A percentile compares a stretch with the other conserved stretches of the same genome.
phyloP scores from a whole-genome alignment of 495 filamentous ascomycete species.

The Neurospora sp. region DNA sequence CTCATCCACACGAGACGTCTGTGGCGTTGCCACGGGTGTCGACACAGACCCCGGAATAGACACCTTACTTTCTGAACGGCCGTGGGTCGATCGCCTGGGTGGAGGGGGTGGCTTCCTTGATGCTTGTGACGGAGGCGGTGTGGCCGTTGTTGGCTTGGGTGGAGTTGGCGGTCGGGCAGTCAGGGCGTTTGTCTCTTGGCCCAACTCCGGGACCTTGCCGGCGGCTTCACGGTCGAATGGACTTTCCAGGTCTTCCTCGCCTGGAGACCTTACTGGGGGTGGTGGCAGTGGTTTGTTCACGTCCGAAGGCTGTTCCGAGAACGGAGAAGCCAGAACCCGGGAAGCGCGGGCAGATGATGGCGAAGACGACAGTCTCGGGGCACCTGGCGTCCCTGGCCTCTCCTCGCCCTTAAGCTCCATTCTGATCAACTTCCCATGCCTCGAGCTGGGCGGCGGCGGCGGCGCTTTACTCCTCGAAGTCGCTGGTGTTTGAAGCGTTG shows the following conservation, averaged over 20 bases:
- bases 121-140: slow-evolving; percentile 4
- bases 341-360: background rate
- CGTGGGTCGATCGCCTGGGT: slow-evolving; percentile 36
- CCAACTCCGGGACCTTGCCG: slow-evolving; percentile 30
- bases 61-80: slow-evolving; percentile 28
- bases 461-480: slow-evolving; percentile 27
- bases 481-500: slow-evolving; percentile 8
- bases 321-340: slow-evolving; percentile 1
- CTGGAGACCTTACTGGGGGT: slow-evolving; percentile 31
- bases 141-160: slow-evolving; percentile 18
- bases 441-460: slow-evolving; percentile 48
- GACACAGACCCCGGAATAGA: slow-evolving; percentile 14
- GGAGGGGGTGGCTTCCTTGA: slow-evolving; percentile 36
- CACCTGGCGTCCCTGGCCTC: background rate
- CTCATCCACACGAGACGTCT: slow-evolving; percentile 22
- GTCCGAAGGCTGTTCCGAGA: slow-evolving; percentile 24
- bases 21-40: background rate
- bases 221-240: slow-evolving; percentile 36
- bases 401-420: slow-evolving; percentile 16
- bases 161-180: slow-evolving; percentile 22
- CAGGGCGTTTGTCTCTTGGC: slow-evolving; percentile 16
- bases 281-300: slow-evolving; percentile 41
- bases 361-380: background rate
- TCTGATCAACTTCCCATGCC: slow-evolving; percentile 61
- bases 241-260: slow-evolving; percentile 27